Evolutionary conservation across 257 asterid species (phyloP).

Genomic region (Thymus quinquecostatus): DNA sequence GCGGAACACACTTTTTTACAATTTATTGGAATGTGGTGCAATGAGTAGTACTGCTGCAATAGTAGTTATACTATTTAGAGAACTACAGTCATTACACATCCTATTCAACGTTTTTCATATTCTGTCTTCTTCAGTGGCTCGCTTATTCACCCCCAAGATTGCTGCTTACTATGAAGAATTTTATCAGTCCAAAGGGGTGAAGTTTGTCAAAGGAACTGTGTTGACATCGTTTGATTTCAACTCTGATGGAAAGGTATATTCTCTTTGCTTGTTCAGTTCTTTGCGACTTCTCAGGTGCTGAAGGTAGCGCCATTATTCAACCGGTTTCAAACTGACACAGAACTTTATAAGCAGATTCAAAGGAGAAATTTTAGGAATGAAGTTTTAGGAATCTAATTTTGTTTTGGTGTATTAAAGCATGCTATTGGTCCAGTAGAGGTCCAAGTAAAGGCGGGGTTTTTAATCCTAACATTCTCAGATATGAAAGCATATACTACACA

Average conservation of each 20-base stretch:
- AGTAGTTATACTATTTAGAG: constrained; percentile 16
- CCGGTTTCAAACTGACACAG: constrained; percentile 16
- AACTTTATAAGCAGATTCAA: constrained; percentile 8
- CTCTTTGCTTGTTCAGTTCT: constrained; percentile 6
- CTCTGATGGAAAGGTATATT: constrained; percentile 74
- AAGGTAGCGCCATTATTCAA: neutral
- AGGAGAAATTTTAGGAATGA: constrained; percentile 7
- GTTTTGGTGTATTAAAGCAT: neutral
- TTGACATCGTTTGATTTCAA: constrained; percentile 84
- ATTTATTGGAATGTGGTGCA: neutral
- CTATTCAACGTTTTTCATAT: constrained; percentile 2
- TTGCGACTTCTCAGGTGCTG: neutral
- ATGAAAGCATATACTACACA: neutral
- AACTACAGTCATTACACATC: constrained; percentile 24
- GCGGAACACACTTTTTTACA: neutral
- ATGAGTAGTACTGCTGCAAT: neutral
- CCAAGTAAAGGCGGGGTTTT: neutral
- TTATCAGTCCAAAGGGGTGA: constrained; percentile 91
- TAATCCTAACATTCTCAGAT: neutral
- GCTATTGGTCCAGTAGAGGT: constrained; percentile 1
- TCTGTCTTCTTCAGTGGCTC: constrained; percentile 76
- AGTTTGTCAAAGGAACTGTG: constrained; percentile 85
- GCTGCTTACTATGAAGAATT: constrained; percentile 89
- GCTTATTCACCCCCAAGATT: constrained; percentile 81
- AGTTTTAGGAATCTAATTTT: neutral